Percentiles rank a stretch among this genome's conserved stretches.
Conservation (phyloP, 192 early-diverging fungal genomes). For the Entomortierella beljakovae region DNA sequence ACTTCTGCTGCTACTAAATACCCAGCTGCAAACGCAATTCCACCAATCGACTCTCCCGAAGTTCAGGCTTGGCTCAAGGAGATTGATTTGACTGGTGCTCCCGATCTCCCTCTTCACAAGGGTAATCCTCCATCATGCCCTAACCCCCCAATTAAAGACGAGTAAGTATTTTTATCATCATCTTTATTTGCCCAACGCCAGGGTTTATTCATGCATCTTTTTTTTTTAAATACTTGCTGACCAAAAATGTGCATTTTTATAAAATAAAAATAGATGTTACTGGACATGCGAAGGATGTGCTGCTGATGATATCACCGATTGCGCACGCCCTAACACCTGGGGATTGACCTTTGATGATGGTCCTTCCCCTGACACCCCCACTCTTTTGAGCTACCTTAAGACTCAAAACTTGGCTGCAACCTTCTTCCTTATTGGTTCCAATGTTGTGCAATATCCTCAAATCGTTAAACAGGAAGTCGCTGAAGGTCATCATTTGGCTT, state of each 20-base stretch:
- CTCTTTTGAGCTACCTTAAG: conserved; percentile 62
- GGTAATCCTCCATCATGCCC: conserved; percentile 29
- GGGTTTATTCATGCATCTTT: neutral
- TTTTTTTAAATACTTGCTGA: neutral
- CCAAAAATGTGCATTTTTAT: neutral
- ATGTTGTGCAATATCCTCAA: conserved; percentile 62
- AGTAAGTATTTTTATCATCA: conserved; percentile 28
- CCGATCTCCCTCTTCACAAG: conserved; percentile 31
- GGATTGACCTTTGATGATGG: conserved; percentile 77
- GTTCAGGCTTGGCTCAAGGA: conserved; percentile 59
- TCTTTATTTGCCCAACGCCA: conserved; percentile 26
- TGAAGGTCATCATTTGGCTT: conserved; percentile 73
- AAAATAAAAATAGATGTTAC: conserved; percentile 47
- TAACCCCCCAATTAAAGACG: conserved; percentile 27
- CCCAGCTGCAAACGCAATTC: conserved; percentile 39
- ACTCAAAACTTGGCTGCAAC: conserved; percentile 62
- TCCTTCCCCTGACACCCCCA: conserved; percentile 61
- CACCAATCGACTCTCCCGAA: conserved; percentile 47
- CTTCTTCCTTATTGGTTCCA: conserved; percentile 73
- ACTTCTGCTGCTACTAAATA: conserved; percentile 29
- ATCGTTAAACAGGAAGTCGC: conserved; percentile 57
- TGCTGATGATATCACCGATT: conserved; percentile 53
- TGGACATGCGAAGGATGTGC: conserved; percentile 62
- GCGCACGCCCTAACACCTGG: conserved; percentile 58
- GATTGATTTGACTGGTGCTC: conserved; percentile 58